Base-by-base conservation (phyloP, 2,329 filamentous ascomycete species). In the Hypoxylon sp. region DNA sequence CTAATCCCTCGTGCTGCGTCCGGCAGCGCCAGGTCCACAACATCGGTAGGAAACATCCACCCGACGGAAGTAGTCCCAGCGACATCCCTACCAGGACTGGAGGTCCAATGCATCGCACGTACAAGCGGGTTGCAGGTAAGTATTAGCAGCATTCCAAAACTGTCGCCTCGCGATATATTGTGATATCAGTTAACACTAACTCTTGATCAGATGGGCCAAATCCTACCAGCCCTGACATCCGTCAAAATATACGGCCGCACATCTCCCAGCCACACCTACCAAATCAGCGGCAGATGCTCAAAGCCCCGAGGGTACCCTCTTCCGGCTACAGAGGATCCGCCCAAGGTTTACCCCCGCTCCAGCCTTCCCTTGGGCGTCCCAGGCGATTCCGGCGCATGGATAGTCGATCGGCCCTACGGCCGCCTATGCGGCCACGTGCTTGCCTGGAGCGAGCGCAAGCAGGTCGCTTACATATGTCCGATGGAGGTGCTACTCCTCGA, bases 311-410 rank as follows among this genome's bases (percentile, higher is more conserved):
- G 44, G 22, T 73, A 53, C 13, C 64, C 54, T 22, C 67, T 55
- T 57, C 66, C 17, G 53, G 67, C 64, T 14, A 60, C 69, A 0
- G 62, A 69, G 8, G 59, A 70, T 22, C 61, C 48, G 20, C 72
- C 69, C 33, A 71, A 66, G 8, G 56, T 72, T 3, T 70, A 72
- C 48, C 72, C 56, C 10, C 69, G 74, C 22, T 69, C 58, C 14
- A 66, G 22, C 40, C 73, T 79, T 0, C 82, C 86, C 0, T 83
- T 91, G 27, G 89, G 89, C 2, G 89, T 96, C 11, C 95, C 95
- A 1, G 95, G 95, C 17, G 95, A 98, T 78, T 95, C 92, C 6
- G 95, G 95, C 3, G 95, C 95, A 0, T 98, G 95, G 95, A 89
- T 98, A 3, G 90, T 98, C 14, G 92, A 95, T 73, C 91, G 92